These are phyloP conservation scores for Pythium guiyangense DNA, from an alignment of 352 stramenopile genomes.

Conservation along the genomic window DNA sequence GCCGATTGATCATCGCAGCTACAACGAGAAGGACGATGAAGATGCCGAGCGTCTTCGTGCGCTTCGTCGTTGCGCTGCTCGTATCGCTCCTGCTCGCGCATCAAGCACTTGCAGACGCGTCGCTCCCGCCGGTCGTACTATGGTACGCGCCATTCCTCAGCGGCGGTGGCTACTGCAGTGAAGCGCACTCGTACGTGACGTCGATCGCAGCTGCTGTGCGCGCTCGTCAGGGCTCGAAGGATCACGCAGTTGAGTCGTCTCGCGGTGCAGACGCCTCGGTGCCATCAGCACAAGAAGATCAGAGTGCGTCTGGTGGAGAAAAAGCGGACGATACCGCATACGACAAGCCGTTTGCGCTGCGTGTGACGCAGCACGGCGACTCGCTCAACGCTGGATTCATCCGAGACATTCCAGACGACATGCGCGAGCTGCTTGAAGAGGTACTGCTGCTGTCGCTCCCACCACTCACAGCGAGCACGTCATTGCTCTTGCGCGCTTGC, in stretches of 20 bases:
- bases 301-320: not conserved
- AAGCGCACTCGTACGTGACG: slow-evolving; percentile 86
- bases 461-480: not conserved
- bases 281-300: not conserved
- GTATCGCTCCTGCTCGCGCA: not conserved
- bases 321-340: not conserved
- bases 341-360: slow-evolving; percentile 37
- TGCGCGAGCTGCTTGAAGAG: slow-evolving; percentile 39
- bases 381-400: slow-evolving; percentile 66
- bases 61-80: not conserved
- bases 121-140: slow-evolving; percentile 39
- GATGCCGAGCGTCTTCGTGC: not conserved
- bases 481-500: not conserved
- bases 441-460: slow-evolving; percentile 7
- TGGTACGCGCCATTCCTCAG: slow-evolving; percentile 91
- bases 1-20: not conserved
- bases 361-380: slow-evolving; percentile 66
- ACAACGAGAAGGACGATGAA: not conserved
- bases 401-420: slow-evolving; percentile 42
- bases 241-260: not conserved
- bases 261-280: not conserved
- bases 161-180: slow-evolving; percentile 90
- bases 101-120: not conserved
- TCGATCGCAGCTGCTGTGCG: slow-evolving; percentile 42
- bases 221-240: not conserved